Percentiles rank a stretch among this genome's conserved stretches.
These are phyloP conservation scores for Blumeriella jaapii DNA, from an alignment of 2,329 filamentous ascomycete species.

Conservation along the genomic window DNA sequence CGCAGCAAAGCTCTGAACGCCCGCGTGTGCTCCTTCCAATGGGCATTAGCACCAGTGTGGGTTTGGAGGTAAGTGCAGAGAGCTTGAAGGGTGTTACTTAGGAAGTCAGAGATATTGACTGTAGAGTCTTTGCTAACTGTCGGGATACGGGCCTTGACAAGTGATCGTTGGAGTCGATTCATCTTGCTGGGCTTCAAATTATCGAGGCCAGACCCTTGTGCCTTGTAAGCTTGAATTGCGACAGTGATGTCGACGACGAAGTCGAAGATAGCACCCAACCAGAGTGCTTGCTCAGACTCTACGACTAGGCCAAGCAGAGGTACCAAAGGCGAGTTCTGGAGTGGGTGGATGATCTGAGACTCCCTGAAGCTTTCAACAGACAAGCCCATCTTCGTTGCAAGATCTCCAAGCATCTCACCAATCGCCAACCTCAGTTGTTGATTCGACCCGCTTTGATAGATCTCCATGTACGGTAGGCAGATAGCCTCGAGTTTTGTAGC, in stretches of 20 bases:
- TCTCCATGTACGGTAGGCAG: conserved; percentile 15
- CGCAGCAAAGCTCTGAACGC: conserved; percentile 34
- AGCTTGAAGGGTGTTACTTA: conserved; percentile 33
- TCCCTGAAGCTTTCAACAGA: conserved; percentile 26
- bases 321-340: conserved; percentile 45
- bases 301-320: conserved; percentile 32
- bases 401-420: conserved; percentile 16
- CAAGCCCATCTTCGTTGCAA: conserved; percentile 17
- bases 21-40: conserved; percentile 28
- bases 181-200: conserved; percentile 39
- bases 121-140: conserved; percentile 51
- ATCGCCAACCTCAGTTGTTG: conserved; percentile 18
- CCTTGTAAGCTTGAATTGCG: conserved; percentile 32
- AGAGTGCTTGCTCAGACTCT: conserved; percentile 29
- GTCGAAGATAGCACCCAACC: conserved; percentile 43
- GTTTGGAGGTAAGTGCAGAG: conserved; percentile 34
- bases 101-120: conserved; percentile 39
- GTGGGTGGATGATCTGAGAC: conserved; percentile 42
- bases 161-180: conserved; percentile 49
- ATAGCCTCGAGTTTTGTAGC: not conserved
- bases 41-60: conserved; percentile 20
- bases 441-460: conserved; percentile 18
- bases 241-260: conserved; percentile 34
- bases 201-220: conserved; percentile 32
- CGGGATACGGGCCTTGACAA: conserved; percentile 41